These are phyloP conservation scores for Lactarius quietus DNA, from an alignment of 768 basidiomycete species.

Conservation along the genomic window DNA sequence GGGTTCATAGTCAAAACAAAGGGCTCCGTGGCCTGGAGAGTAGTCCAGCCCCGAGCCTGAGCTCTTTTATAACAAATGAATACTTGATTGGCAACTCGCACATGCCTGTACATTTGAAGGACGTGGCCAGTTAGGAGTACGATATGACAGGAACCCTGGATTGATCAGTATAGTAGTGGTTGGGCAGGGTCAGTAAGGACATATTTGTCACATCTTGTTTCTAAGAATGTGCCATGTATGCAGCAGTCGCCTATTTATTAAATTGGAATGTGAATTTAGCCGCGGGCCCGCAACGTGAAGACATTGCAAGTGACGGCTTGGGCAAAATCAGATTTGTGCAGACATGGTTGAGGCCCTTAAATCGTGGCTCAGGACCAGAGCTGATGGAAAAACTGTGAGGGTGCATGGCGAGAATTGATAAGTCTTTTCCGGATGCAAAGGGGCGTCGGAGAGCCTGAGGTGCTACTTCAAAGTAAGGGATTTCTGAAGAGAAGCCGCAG, in stretches of 20 bases:
- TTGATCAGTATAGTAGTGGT: conserved; percentile 22
- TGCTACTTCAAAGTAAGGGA: not conserved
- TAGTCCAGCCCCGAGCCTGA: conserved; percentile 8
- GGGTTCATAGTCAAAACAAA: conserved; percentile 69
- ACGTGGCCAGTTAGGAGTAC: conserved; percentile 1
- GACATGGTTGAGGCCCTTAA: conserved; percentile 25
- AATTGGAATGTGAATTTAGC: conserved; percentile 19
- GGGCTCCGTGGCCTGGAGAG: conserved; percentile 26
- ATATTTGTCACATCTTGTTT: conserved; percentile 20
- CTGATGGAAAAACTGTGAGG: conserved; percentile 12
- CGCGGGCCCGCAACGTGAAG: conserved; percentile 15
- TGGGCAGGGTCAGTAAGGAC: conserved; percentile 4
- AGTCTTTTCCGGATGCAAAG: conserved; percentile 21
- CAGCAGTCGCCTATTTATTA: conserved; percentile 14
- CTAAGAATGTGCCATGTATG: conserved; percentile 7
- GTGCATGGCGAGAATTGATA: conserved; percentile 15
- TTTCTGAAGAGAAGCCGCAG: conserved; percentile 14
- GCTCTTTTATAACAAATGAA: conserved; percentile 10
- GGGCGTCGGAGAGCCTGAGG: conserved; percentile 11
- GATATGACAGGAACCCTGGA: conserved; percentile 18
- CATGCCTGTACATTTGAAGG: conserved; percentile 13
- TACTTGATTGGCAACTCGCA: conserved; percentile 22
- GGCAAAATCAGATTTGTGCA: conserved; percentile 25
- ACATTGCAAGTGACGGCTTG: not conserved
- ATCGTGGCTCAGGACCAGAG: conserved; percentile 21